Base-by-base conservation (phyloP, 1,139 yeast genomes). In the Kurtzmaniella quercitrusa region DNA sequence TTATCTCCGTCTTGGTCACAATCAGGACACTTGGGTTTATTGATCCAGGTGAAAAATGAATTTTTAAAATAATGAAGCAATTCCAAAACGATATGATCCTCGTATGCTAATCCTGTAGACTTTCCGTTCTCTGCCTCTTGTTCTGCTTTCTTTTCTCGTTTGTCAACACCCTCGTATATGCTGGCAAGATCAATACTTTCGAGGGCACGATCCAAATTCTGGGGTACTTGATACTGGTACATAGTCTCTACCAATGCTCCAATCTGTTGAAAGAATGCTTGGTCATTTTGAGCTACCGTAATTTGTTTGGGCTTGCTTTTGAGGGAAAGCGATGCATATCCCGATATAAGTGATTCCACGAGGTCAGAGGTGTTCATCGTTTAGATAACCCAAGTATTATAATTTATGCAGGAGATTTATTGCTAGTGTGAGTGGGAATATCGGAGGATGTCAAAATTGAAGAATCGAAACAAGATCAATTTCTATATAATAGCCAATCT, bases 21-120 rank as follows among this genome's bases (percentile, higher is more conserved):
- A 0, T 40, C 45, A 0, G 68, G 59, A 55, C 96, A 89, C 7
- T 66, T 57, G 0, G 95, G 91, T 36, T 74, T 73, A 53, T 84
- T 84, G 12, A 88, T 82, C 98, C 98, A 91, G 33, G 65, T 68
- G 65, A 93, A 91, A 65, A 88, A 89, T 38, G 78, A 82, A 40
- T 82, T 68, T 53, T 88, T 89, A 65, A 84, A 91, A 80, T 94
- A 91, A 37, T 72, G 63, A 32, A 91, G 68, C 16, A 87, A 60
- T 50, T 82, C 93, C 48, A 71, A 68, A 1, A 89, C 91, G 7
- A 91, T 54, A 36, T 74, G 68, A 57, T 91, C 98, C 43, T 84
- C 82, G 52, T 83, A 79, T 9, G 79, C 79, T 8, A 52, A 43
- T 23, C 5, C 32, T 11, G 30, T 11, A 14, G 4, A 12, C 4